Evolutionary conservation across 23 red algal genomes (phyloP), one percentile per base, ranked within the genome.

Genomic region (Gracilariopsis chorda): DNA sequence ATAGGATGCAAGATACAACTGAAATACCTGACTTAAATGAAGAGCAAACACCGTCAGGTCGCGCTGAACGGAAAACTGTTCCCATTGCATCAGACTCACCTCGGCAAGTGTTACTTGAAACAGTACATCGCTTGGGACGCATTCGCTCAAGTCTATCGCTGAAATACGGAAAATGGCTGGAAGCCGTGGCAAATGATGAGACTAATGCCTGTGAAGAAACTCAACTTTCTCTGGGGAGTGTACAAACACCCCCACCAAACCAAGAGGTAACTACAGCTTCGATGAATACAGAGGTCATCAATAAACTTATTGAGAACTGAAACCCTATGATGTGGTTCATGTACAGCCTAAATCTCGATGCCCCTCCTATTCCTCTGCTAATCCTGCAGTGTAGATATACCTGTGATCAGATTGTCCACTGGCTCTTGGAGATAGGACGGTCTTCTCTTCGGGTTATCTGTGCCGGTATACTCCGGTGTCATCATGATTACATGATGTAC

Each of bases 241-340:
- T 63, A n/a, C 5, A 57, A 29, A 65, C 53, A 59, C 78, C 40
- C 20, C 78, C 53, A 33, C 36, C 17, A 27, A 83, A 63, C 53
- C 34, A 83, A 32, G 52, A 57, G 39, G 55, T 63, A 60, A 59
- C 59, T 29, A 63, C 53, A 45, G 78, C 41, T 34, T 63, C 78
- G 35, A 83, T 83, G 78, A 63, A 83, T 34, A 83, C 78, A 6
- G 78, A 83, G 78, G 33, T 83, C 8, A 83, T 83, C 52, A 63
- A 83, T 83, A 63, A 83, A 59, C 53, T 83, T 61, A 83, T 83
- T 43, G 67, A 73, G 67, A 73, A 73, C 67, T 73, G 67, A 73
- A 12, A 73, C 67, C 47, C 47, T 46, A 42, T n/a, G 37, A 73
- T 73, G 42, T 36, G 32, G 67, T 12, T 73, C 40, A 73, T 73